Base-by-base conservation (phyloP, 2,329 filamentous ascomycete species). In the Hymenoscyphus scutula region DNA sequence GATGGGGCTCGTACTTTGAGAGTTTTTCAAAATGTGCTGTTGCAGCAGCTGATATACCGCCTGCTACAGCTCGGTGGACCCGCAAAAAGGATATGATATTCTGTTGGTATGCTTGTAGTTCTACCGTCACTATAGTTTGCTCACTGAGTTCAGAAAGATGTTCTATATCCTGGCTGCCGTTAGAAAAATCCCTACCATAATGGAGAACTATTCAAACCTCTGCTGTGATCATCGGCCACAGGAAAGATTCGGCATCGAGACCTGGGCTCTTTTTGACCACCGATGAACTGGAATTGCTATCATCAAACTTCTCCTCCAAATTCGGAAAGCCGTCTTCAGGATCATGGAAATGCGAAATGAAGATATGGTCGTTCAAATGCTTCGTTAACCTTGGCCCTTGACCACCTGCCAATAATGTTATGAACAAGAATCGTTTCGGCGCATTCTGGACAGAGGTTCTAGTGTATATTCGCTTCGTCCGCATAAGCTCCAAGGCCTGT, bases 21-120 rank as follows among this genome's bases (percentile, higher is more conserved):
- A 97, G 80, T 66, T 82, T 81, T 53, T 85, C 82, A 62, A 98
- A 88, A 71, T 97, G 89, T 56, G 86, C 85, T 1, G 92, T 97
- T 0, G 92, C 91, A 45, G 83, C 77, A 0, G 94, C 89, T 13
- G 91, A 89, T 58, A 96, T 84, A 51, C 92, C 91, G 15, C 89
- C 85, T 19, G 84, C 84, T 29, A 97, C 90, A 56, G 91, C 93
- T 59, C 94, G 89, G 76, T 96, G 93, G 74, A 96, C 84, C 30
- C 95, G 88, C 68, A 98, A 82, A 74, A 96, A 97, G 2, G 92
- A 85, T 58, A 94, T 80, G 41, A 98, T 85, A 76, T 98, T 94
- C 80, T 94, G 89, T 63, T 94, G 83, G 75, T 98, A 98, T 53
- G 91, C 86, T 62, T 85, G 81, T 2, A 97, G 84, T 68, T 97